Percentiles rank a stretch among this genome's conserved stretches.
Evolutionary conservation across 768 basidiomycete species (phyloP).

Genomic region (Tylopilus sp.): DNA sequence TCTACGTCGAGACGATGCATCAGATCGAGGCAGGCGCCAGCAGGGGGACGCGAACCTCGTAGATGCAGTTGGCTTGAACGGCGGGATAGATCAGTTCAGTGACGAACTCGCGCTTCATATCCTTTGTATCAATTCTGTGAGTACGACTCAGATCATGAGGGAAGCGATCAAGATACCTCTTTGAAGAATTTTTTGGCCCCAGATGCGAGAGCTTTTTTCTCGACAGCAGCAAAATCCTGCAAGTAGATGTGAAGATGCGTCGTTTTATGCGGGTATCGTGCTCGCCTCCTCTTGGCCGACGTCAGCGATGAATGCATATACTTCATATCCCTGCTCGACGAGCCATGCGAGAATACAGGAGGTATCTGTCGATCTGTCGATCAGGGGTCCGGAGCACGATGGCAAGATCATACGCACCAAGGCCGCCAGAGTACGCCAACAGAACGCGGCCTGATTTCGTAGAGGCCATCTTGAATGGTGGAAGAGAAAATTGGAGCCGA

Average conservation of each 20-base stretch:
- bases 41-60: conserved; percentile 60
- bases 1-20: conserved; percentile 40
- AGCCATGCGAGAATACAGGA: conserved; percentile 99
- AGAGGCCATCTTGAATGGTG: conserved; percentile 11
- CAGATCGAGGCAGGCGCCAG: not conserved
- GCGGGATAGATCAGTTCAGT: conserved; percentile 97
- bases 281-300: conserved; percentile 86
- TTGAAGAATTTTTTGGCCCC: conserved; percentile 97
- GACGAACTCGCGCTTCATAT: conserved; percentile 92
- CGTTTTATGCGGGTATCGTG: not conserved
- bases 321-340: conserved; percentile 97
- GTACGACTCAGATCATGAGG: not conserved
- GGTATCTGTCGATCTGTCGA: conserved; percentile 56
- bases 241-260: not conserved
- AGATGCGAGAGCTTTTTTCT: conserved; percentile 81
- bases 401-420: conserved; percentile 58
- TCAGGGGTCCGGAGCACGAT: conserved; percentile 2
- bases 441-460: conserved; percentile 77
- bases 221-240: conserved; percentile 91
- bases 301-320: conserved; percentile 95
- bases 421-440: conserved; percentile 96
- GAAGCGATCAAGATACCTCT: conserved; percentile 47
- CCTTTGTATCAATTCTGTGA: conserved; percentile 46
- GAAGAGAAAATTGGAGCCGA: not conserved
- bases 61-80: conserved; percentile 97